Base-by-base conservation (phyloP, 345 rosid genomes). In the Gossypium longicalyx region DNA sequence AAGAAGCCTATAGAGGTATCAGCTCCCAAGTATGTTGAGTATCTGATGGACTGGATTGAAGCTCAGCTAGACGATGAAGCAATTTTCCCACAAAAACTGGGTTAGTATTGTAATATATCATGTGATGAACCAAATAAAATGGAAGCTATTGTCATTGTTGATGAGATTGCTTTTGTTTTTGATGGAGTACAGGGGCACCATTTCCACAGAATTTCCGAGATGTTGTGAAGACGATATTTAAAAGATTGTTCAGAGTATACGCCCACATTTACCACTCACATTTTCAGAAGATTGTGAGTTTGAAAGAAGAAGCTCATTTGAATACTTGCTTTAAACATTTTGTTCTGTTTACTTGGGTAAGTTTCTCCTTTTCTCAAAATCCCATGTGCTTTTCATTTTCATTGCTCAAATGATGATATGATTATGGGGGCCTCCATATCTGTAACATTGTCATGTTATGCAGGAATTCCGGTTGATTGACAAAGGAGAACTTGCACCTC, bases 311-410 rank as follows among this genome's bases (percentile, higher is more conserved):
- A 83, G 94, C 94, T 76, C 94, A 90, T 80, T 82, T 90, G 48
- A 90, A 90, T 62, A 90, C 94, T 51, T 87, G 94, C 85, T 90
- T 90, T 73, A 88, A 88, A 62, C 92, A 90, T 82, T 90, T 90
- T 53, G 82, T 90, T 59, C 79, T 90, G 56, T 88, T 90, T 53
- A 86, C 91, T 23, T 86, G 90, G 81, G 94, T 88, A 83, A 79
- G 86, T 27, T 29, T 3, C 41, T 34, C 1, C 41, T 16, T n/a
- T 52, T 52, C 8, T n/a, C 22, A n/a, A 53, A 53, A 20, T 67
- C 34, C 71, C 58, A 68, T 49, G 57, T 49, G 72, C 58, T 57
- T 22, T 48, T 48, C 52, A 15, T 11, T 2, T 48, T 5, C 41
- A 4, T 34, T 34, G 7, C 41, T 34, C 41, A 34, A 34, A 34